A percentile compares a stretch with the other conserved stretches of the same genome.
Conservation (phyloP, 257 asterid species). For the Handroanthus guayacan region DNA sequence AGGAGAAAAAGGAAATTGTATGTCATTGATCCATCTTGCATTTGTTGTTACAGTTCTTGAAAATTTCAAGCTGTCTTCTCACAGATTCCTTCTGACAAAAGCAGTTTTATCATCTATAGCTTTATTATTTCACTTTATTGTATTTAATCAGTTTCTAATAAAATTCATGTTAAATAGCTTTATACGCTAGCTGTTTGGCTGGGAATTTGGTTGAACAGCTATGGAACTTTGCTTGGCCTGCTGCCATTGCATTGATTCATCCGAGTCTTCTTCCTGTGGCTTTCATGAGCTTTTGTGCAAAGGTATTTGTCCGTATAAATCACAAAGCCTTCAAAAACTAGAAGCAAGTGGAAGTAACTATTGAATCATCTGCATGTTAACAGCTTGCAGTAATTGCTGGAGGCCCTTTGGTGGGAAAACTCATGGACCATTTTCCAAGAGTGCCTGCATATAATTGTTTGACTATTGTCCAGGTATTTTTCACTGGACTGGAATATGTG, state of each 20-base stretch:
- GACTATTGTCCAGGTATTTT: conserved; percentile 73
- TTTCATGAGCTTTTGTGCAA: conserved; percentile 74
- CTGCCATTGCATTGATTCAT: conserved; percentile 88
- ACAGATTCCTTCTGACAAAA: conserved; percentile 9
- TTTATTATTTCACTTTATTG: conserved; percentile 17
- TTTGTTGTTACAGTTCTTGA: not conserved
- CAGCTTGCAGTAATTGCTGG: conserved; percentile 93
- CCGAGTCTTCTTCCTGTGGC: conserved; percentile 98
- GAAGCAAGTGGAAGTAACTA: conserved; percentile 35
- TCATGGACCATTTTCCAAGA: conserved; percentile 93
- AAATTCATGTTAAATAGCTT: conserved; percentile 49
- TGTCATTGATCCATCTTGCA: conserved; percentile 26
- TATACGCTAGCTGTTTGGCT: conserved; percentile 92
- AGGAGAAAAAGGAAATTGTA: conserved; percentile 10
- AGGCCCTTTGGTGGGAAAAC: conserved; percentile 91
- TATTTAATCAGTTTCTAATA: conserved; percentile 35
- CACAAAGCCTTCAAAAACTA: conserved; percentile 21
- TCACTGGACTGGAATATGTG: conserved; percentile 19
- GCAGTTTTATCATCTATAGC: conserved; percentile 16
- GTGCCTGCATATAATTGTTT: conserved; percentile 81
- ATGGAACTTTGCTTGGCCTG: conserved; percentile 97
- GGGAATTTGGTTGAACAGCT: conserved; percentile 98
- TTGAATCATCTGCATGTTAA: conserved; percentile 39
- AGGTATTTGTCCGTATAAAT: conserved; percentile 57
- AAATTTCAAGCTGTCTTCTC: not conserved